Base-by-base conservation (phyloP, 345 rosid species). In the Moricandia moricandioides region DNA sequence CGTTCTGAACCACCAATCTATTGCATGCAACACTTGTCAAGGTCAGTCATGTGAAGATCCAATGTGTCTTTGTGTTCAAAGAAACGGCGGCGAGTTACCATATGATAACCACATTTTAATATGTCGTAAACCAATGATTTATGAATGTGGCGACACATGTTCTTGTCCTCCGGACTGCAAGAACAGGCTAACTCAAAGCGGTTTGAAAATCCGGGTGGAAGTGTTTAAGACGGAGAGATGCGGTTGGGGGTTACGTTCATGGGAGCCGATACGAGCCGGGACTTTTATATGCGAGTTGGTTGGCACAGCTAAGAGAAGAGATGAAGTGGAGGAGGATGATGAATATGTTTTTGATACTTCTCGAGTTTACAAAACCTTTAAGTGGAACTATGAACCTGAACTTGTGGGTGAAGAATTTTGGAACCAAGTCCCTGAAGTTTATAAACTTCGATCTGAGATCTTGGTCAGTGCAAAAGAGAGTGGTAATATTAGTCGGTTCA, bases 401-500 rank as follows among this genome's bases (percentile, higher is more conserved):
- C 66, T 73, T 2, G 12, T 62, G 39, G n/a, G 5, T 34, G 83
- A 72, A 12, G 72, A 33, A 61, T 4, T 29, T 27, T 57, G 78
- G 47, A 64, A 66, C 49, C 79, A 49, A 49, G 78, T 76, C 18
- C 11, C 63, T 8, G 73, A 70, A 73, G 45, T 62, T 60, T 71
- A 24, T 29, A 60, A 79, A 3, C 24, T 91, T 51, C 88, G 89
- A 10, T 83, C 27, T 31, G 85, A 85, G 6, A 60, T 89, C 11
- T 60, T 86, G 64, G 85, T 91, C 14, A 83, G 74, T 58, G 90
- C 91, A 0, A 89, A 76, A 58, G 71, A 72, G 16, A 14, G 10
- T 62, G 98, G 91, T 4, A 94, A 94, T 62, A 86, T 91, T 8
- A 87, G 89, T n/a, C 82, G 96, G 31, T 35, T 62, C 7, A 62